Base-by-base conservation (phyloP, 352 stramenopile species). In the Pythium vanterpoolii region DNA sequence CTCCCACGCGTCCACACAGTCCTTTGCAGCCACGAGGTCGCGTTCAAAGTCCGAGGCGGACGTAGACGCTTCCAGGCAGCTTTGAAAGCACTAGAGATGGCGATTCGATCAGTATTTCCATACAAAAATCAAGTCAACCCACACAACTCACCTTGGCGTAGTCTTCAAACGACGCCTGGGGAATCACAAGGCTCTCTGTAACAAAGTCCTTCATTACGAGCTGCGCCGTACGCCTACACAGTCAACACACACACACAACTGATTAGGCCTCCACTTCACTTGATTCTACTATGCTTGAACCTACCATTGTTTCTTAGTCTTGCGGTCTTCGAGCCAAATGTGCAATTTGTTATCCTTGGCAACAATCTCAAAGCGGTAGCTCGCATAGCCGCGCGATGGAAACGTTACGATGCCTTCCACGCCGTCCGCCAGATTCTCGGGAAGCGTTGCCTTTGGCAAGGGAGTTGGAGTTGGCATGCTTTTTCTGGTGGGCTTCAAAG, bases 231-330 rank as follows among this genome's bases (percentile, higher is more conserved):
- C 30, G 40, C 53, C 52, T 58, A 40, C 21, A 24, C 0, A 13
- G 8, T 24, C 18, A 19, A 30, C 36, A 18, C 19, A 38, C 21
- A 31, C 4, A 21, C 11, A 19, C 16, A 13, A 39, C 45, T 30
- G 0, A 48, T 10, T 34, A n/a, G n/a, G n/a, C n/a, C n/a, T n/a
- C n/a, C n/a, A n/a, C n/a, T n/a, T n/a, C n/a, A n/a, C n/a, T n/a
- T n/a, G n/a, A n/a, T n/a, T n/a, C n/a, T n/a, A n/a, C n/a, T n/a
- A n/a, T n/a, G n/a, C n/a, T n/a, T n/a, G n/a, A n/a, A n/a, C n/a
- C n/a, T 42, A 59, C 38, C 40, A 60, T 14, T 61, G 54, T 28
- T 61, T 52, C 42, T 61, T 61, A 5, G 42, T 47, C 30, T 30
- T 43, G 43, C 43, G 31, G 54, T 61, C 31, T 13, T 61, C 54